Evolutionary conservation across 805 yeast genomes (phyloP).

Genomic region (Candida taoyuanica): DNA sequence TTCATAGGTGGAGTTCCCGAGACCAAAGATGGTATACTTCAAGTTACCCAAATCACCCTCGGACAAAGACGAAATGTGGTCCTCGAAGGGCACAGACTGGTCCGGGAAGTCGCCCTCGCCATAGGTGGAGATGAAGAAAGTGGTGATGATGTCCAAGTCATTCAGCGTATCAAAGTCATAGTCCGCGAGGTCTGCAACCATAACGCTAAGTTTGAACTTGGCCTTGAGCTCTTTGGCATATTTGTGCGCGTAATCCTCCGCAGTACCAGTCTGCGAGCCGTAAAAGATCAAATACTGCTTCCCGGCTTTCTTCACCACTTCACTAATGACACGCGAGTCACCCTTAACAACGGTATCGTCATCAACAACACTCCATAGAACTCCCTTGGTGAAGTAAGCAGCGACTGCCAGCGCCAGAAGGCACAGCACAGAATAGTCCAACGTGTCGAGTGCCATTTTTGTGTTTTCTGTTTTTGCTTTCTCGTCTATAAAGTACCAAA

Average conservation of each 20-base stretch:
- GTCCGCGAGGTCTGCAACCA: conserved; percentile 86
- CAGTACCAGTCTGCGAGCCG: conserved; percentile 98
- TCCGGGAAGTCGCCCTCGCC: conserved; percentile 99
- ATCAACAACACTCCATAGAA: conserved; percentile 40
- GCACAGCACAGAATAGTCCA: conserved; percentile 65
- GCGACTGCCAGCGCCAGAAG: conserved; percentile 62
- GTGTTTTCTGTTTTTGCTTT: not conserved
- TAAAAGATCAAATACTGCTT: conserved; percentile 78
- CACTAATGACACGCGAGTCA: conserved; percentile 53
- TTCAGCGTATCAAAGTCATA: conserved; percentile 78
- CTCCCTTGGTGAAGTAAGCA: conserved; percentile 64
- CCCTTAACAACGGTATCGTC: conserved; percentile 31
- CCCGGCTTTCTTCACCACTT: conserved; percentile 51
- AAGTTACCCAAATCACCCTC: conserved; percentile 54
- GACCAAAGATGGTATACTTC: conserved; percentile 76
- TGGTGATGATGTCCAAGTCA: conserved; percentile 56
- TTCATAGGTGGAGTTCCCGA: conserved; percentile 94
- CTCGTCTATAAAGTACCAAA: too few relatives aligned
- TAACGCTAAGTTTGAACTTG: conserved; percentile 72
- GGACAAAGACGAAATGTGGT: conserved; percentile 51
- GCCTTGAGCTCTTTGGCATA: conserved; percentile 84
- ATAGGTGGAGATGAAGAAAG: conserved; percentile 85
- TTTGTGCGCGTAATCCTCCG: conserved; percentile 93
- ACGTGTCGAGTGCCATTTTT: conserved; percentile 60
- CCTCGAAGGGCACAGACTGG: conserved; percentile 78